A percentile compares a stretch with the other conserved stretches of the same genome.
Evolutionary conservation across 2,329 filamentous ascomycete genomes (phyloP).

Genomic region (Cordyceps tenuipes): DNA sequence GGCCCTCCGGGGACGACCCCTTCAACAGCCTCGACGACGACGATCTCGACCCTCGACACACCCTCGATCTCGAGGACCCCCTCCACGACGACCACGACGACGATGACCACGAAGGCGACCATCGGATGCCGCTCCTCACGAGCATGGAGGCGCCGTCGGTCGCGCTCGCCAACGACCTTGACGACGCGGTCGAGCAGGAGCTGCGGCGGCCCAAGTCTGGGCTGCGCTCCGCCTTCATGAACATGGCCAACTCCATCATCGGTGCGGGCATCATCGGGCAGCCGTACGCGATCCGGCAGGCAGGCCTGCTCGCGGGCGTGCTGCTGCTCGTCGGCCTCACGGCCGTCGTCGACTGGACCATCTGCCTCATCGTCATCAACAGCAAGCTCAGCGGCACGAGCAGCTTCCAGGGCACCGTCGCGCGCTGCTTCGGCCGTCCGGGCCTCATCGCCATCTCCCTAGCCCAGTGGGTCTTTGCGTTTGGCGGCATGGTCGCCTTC

Average conservation of each 20-base stretch:
- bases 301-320: slow-evolving; percentile 74
- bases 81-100: not conserved
- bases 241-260: slow-evolving; percentile 99
- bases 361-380: slow-evolving; percentile 93
- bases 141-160: slow-evolving; percentile 75
- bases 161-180: slow-evolving; percentile 51
- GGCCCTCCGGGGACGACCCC: not conserved
- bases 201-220: slow-evolving; percentile 69
- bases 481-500: slow-evolving; percentile 97
- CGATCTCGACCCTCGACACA: not conserved
- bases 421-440: slow-evolving; percentile 84
- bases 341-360: slow-evolving; percentile 90
- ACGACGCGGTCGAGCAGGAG: slow-evolving; percentile 45
- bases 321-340: slow-evolving; percentile 73
- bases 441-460: slow-evolving; percentile 82
- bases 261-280: slow-evolving; percentile 70
- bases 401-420: slow-evolving; percentile 91
- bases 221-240: slow-evolving; percentile 89
- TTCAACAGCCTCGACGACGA: not conserved
- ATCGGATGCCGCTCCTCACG: slow-evolving; percentile 68
- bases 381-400: slow-evolving; percentile 91
- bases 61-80: slow-evolving; percentile 32
- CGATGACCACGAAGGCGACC: slow-evolving; percentile 21
- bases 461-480: slow-evolving; percentile 97
- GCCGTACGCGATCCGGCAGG: slow-evolving; percentile 92